These are phyloP conservation scores for Russula olivacea DNA, from an alignment of 768 basidiomycete species.

Conservation along the genomic window DNA sequence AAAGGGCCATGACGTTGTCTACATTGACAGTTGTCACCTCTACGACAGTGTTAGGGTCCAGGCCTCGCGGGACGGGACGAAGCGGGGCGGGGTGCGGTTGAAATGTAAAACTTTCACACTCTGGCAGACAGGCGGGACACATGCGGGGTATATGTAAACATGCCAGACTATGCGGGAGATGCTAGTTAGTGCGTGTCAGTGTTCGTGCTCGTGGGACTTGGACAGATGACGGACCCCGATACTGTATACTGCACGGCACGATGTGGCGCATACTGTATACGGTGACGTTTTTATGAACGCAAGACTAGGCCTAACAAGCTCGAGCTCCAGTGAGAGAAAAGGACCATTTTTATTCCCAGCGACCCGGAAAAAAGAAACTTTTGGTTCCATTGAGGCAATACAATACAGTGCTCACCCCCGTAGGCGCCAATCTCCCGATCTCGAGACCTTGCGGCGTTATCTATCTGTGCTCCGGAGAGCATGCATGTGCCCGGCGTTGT, in stretches of 20 bases:
- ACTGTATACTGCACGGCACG: not conserved
- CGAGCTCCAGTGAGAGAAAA: not conserved
- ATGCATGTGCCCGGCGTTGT: not conserved
- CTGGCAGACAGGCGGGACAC: not conserved
- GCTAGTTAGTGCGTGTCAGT: not conserved
- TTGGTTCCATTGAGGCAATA: not conserved
- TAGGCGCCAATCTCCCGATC: constrained; percentile 2
- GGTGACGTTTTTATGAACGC: not conserved
- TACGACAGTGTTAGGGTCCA: not conserved
- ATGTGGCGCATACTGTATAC: not conserved
- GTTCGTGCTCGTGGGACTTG: no score
- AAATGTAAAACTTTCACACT: not conserved
- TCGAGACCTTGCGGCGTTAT: not conserved
- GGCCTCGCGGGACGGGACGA: not conserved
- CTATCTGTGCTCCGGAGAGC: not conserved
- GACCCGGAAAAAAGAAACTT: not conserved
- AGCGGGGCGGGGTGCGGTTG: not conserved
- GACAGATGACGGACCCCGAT: not conserved
- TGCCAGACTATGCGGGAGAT: not conserved
- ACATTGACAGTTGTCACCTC: not conserved
- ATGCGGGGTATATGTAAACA: not conserved
- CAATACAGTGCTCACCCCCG: not conserved
- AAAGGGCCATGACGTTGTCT: not conserved
- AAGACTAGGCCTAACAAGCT: not conserved
- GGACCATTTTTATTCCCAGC: not conserved